phyloP scores from a whole-genome alignment of 2,329 filamentous ascomycete species.

The Alternaria solani region DNA sequence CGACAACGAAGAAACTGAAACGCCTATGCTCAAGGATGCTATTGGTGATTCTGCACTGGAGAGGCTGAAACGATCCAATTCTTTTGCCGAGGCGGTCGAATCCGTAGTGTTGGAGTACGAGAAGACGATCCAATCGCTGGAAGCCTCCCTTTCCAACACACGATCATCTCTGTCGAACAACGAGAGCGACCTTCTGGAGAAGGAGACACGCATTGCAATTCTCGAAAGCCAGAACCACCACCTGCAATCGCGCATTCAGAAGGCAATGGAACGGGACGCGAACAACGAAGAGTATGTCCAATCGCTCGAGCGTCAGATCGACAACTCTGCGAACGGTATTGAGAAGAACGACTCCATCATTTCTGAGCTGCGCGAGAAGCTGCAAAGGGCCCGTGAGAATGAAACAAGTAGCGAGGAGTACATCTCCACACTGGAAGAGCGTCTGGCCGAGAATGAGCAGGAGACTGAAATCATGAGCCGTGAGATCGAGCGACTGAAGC shows the following conservation, averaged over 20 bases:
- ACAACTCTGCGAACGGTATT: conserved; percentile 88
- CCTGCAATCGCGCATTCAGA: conserved; percentile 88
- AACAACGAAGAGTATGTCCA: conserved; percentile 93
- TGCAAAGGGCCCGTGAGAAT: conserved; percentile 85
- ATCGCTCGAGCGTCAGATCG: conserved; percentile 88
- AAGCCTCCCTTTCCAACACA: conserved; percentile 89
- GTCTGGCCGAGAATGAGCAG: conserved; percentile 93
- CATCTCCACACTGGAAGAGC: conserved; percentile 94
- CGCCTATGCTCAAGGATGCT: conserved; percentile 67
- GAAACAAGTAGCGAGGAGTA: conserved; percentile 94
- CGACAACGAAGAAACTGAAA: conserved; percentile 67
- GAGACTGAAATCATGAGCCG: conserved; percentile 97
- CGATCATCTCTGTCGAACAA: conserved; percentile 81
- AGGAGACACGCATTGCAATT: conserved; percentile 92
- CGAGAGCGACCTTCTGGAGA: conserved; percentile 88
- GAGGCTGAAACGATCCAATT: conserved; percentile 90
- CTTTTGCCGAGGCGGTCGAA: conserved; percentile 94
- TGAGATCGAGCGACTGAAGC: conserved; percentile 91
- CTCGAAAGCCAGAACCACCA: conserved; percentile 91
- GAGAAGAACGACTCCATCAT: conserved; percentile 91
- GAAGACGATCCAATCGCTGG: conserved; percentile 94
- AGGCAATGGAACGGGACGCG: conserved; percentile 87
- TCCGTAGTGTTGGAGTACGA: conserved; percentile 97
- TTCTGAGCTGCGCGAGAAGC: conserved; percentile 87
- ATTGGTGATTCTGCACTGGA: conserved; percentile 83